Percentiles rank a stretch among this genome's conserved stretches.
These are phyloP conservation scores for Boletus smithii DNA, from an alignment of 1,284 basidiomycete species.

Conservation along the genomic window DNA sequence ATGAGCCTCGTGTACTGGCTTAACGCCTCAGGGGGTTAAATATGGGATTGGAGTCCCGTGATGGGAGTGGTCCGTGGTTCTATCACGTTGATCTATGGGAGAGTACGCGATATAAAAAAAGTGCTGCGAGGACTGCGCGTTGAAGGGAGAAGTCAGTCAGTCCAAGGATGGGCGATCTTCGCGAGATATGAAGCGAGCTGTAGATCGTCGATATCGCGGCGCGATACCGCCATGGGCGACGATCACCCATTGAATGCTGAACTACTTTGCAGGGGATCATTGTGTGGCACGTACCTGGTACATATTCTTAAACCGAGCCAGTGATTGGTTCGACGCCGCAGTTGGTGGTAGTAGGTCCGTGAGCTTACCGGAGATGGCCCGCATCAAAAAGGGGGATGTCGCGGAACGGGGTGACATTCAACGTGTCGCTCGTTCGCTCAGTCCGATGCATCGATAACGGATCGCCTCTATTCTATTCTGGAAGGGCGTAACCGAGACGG, in stretches of 20 bases:
- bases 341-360: no score
- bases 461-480: slow-evolving; percentile 10
- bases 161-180: slow-evolving; percentile 12
- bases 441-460: slow-evolving; percentile 24
- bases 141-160: background rate
- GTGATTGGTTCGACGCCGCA: no score
- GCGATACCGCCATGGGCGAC: no score
- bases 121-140: background rate
- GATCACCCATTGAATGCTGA: no score
- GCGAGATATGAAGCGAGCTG: background rate
- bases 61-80: slow-evolving; percentile 10
- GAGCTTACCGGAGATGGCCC: background rate
- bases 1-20: slow-evolving; percentile 20
- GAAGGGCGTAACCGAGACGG: background rate
- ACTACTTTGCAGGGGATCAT: no score
- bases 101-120: slow-evolving; percentile 11
- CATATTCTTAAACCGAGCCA: no score
- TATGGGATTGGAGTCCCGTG: slow-evolving; percentile 8
- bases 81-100: slow-evolving; percentile 18
- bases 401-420: background rate
- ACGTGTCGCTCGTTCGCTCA: background rate
- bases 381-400: slow-evolving; percentile 1
- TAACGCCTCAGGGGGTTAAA: slow-evolving; percentile 4
- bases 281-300: slow-evolving; percentile 4
- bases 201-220: no score